Base-by-base conservation (phyloP, 116 monocot genomes). In the Iris pallida region DNA sequence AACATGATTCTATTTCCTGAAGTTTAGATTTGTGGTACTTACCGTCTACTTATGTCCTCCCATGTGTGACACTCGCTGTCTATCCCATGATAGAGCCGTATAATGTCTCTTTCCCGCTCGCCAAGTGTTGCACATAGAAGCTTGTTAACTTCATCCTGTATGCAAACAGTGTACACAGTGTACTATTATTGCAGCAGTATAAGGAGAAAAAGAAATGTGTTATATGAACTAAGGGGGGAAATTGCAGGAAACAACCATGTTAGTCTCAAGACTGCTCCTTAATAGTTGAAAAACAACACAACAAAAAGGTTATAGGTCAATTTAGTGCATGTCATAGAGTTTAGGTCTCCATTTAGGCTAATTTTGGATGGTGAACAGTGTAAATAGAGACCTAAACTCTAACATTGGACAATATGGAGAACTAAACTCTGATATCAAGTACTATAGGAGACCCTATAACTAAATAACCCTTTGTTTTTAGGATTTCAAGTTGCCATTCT, bases 1-100 rank as follows among this genome's bases (percentile, higher is more conserved):
- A 1, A 13, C 13, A 51, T 51, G 13, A 2, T 7, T 2, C 4
- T 51, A 51, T 51, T 7, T 51, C 4, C 12, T 15, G 12, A 65
- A 19, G 51, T 30, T 30, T 65, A 12, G n/a, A 66, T 20, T 0
- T 30, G 4, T 53, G 54, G 56, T 48, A 72, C 97, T 85, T 80
- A 97, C 97, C 81, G 78, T 71, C 81, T 81, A 68, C 92, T 85
- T 20, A 97, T 97, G 63, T 92, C 97, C 79, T 92, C 97, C 97
- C 97, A 97, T 63, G 97, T 87, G 48, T 79, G 79, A 15, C 75
- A 79, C 46, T 92, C 92, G 44, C 58, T 81, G 12, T 79, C 79
- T 7, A 97, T 59, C 58, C 97, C 97, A 69, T 97, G 83, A 80
- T 97, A 97, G 41, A 87, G 82, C 55, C 92, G 63, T 65, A 97